Percentiles rank a stretch among this genome's conserved stretches.
Evolutionary conservation across 257 asterid species (phyloP).

Genomic region (Solanum virginianum): DNA sequence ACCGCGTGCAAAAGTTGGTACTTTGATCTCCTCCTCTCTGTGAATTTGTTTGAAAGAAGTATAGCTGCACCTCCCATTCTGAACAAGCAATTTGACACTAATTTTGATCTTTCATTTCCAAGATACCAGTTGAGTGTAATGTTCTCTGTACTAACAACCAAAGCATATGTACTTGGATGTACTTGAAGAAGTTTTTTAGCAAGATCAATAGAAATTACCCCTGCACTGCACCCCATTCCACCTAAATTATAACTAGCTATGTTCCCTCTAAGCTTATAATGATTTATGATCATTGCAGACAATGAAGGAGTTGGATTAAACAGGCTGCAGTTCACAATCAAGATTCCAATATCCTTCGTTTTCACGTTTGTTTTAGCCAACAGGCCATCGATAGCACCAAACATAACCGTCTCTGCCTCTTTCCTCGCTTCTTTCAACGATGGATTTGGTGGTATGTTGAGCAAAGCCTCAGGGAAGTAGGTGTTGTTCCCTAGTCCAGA

Average conservation of each 20-base stretch:
- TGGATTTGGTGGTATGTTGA: slow-evolving; percentile 26
- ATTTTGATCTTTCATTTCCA: slow-evolving; percentile 28
- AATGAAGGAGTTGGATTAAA: slow-evolving; percentile 31
- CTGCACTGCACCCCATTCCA: slow-evolving; percentile 39
- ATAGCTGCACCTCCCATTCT: slow-evolving; percentile 36
- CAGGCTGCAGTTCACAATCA: slow-evolving; percentile 36
- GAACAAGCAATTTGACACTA: slow-evolving; percentile 30
- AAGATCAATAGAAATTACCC: slow-evolving; percentile 25
- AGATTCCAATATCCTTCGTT: slow-evolving; percentile 20
- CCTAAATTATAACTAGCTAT: slow-evolving; percentile 23
- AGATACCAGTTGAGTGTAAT: slow-evolving; percentile 30
- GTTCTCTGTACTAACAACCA: slow-evolving; percentile 28
- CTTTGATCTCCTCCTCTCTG: slow-evolving; percentile 24
- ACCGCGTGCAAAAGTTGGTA: slow-evolving; percentile 16
- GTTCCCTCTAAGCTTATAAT: slow-evolving; percentile 29
- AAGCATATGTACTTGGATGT: slow-evolving; percentile 22
- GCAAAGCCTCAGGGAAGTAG: slow-evolving; percentile 25
- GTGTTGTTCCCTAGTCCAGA: slow-evolving; percentile 31
- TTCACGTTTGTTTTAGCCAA: slow-evolving; percentile 17
- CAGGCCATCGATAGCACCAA: slow-evolving; percentile 28
- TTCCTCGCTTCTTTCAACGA: slow-evolving; percentile 24
- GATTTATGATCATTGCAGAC: slow-evolving; percentile 30
- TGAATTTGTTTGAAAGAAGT: slow-evolving; percentile 17
- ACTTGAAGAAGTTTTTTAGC: slow-evolving; percentile 27
- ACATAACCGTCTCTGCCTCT: slow-evolving; percentile 31